A percentile compares a stretch with the other conserved stretches of the same genome.
Conservation (phyloP, 495 filamentous ascomycete species). For the Aspergillus leporis region DNA sequence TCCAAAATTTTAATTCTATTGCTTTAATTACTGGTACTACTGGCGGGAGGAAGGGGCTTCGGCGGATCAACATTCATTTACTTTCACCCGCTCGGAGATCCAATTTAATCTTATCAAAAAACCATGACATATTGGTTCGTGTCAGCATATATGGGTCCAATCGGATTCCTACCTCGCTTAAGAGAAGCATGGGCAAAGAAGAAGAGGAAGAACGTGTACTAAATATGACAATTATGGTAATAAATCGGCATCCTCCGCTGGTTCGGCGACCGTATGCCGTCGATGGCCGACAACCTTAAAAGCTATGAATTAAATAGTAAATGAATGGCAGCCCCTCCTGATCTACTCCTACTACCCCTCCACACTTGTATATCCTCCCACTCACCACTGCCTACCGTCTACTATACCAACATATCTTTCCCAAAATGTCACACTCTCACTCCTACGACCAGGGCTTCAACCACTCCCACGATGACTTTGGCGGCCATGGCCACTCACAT, state of each 20-base stretch:
- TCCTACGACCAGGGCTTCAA: slow-evolving; percentile 51
- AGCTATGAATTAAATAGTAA: too few species aligned
- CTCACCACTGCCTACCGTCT: too few species aligned
- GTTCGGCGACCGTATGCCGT: slow-evolving; percentile 6
- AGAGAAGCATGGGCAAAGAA: background rate
- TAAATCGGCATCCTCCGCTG: slow-evolving; percentile 6
- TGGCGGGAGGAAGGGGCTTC: too few species aligned
- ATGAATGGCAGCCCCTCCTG: background rate
- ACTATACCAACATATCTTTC: background rate
- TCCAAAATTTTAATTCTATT: background rate
- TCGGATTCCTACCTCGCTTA: background rate
- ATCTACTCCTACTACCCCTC: background rate
- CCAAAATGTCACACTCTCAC: slow-evolving; percentile 53
- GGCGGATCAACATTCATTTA: background rate
- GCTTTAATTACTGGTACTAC: too few species aligned
- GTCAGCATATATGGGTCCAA: slow-evolving; percentile 2
- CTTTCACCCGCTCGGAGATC: background rate
- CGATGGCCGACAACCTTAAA: slow-evolving; percentile 1
- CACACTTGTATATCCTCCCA: background rate
- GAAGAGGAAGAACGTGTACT: background rate
- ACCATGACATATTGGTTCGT: slow-evolving; percentile 5
- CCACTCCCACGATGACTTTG: slow-evolving; percentile 66
- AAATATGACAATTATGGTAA: background rate
- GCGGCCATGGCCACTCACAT: slow-evolving; percentile 91
- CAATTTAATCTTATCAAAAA: slow-evolving; percentile 8